These are phyloP conservation scores for Chimonanthus praecox DNA, from an alignment of 164 flowering plant genomes.

Conservation along the genomic window DNA sequence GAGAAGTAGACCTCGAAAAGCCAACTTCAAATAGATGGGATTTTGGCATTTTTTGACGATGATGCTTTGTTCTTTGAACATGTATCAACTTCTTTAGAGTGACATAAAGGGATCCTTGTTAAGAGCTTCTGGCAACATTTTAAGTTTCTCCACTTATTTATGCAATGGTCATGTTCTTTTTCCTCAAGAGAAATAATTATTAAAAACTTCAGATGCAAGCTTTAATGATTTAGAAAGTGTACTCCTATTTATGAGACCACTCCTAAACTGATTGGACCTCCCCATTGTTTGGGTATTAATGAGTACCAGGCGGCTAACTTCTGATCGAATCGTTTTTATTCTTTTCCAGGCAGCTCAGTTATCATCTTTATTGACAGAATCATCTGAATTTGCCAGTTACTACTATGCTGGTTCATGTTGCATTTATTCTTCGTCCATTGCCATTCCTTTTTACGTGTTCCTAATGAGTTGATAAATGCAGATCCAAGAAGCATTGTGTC, in stretches of 20 bases:
- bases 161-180: not conserved
- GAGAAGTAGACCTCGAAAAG: too few species aligned
- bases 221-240: not conserved
- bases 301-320: not conserved
- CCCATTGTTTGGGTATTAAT: not conserved
- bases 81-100: not conserved
- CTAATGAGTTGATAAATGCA: too few species aligned
- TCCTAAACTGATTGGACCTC: not conserved
- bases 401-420: not conserved
- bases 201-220: not conserved
- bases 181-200: not conserved
- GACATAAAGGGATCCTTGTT: not conserved
- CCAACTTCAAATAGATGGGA: too few species aligned
- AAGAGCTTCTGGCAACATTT: not conserved
- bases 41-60: too few species aligned
- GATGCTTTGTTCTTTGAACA: not conserved
- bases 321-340: not conserved
- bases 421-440: not conserved
- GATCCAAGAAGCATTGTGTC: too few species aligned
- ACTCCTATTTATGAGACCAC: not conserved
- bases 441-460: not conserved
- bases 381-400: not conserved
- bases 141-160: not conserved
- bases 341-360: not conserved
- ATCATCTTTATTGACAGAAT: not conserved